Conservation (phyloP, 2,329 filamentous ascomycete genomes). For the Dothidotthia symphoricarpi region DNA sequence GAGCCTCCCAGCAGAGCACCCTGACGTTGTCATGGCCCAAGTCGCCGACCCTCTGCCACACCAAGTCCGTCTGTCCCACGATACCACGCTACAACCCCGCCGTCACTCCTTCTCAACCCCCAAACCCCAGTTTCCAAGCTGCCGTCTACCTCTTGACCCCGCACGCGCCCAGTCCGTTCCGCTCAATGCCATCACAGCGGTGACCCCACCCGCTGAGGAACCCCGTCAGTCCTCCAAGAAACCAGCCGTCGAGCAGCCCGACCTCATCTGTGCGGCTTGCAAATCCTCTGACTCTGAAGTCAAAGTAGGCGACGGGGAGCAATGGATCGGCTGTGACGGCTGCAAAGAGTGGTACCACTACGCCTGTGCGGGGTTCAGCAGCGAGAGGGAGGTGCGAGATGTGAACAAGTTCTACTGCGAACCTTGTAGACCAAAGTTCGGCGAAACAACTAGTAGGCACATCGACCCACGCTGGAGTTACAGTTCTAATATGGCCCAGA, state of each 20-base stretch:
- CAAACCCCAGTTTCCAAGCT: constrained; percentile 6
- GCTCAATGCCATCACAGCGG: constrained; percentile 17
- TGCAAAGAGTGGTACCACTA: constrained; percentile 69
- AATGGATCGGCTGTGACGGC: constrained; percentile 68
- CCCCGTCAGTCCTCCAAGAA: constrained; percentile 10
- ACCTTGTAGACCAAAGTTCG: constrained; percentile 58
- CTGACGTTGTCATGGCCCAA: constrained; percentile 8
- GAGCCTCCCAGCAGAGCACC: constrained; percentile 26
- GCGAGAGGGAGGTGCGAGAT: constrained; percentile 61
- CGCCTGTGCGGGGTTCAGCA: constrained; percentile 65
- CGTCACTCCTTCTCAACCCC: constrained; percentile 34
- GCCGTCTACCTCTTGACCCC: constrained; percentile 3
- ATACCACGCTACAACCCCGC: constrained; percentile 15
- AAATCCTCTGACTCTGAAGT: constrained; percentile 55
- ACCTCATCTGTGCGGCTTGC: constrained; percentile 57
- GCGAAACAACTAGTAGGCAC: constrained; percentile 59
- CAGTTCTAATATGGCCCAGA: constrained; percentile 37
- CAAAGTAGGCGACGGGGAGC: constrained; percentile 54
- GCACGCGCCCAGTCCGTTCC: constrained; percentile 36
- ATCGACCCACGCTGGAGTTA: constrained; percentile 23
- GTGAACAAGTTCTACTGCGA: constrained; percentile 68
- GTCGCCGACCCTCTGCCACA: constrained; percentile 7
- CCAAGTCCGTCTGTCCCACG: constrained; percentile 7
- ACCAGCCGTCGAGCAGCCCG: constrained; percentile 31
- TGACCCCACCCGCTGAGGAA: constrained; percentile 11